phyloP scores from a whole-genome alignment of 106 monocot genomes.

The Acorus calamus region DNA sequence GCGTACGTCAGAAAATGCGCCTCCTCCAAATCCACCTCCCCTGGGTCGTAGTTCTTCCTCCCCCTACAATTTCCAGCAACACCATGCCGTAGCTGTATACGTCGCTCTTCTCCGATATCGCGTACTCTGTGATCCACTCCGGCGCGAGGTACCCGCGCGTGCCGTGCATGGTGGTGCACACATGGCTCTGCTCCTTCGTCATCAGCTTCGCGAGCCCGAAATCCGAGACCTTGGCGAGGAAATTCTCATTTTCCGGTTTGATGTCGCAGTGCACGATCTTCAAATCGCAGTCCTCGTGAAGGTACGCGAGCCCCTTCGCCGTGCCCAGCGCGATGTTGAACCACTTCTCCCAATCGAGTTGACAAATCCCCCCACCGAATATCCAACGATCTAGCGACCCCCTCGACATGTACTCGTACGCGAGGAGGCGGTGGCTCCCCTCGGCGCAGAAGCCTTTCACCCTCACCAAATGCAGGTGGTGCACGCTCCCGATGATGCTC shows the following conservation, averaged over 20 bases:
- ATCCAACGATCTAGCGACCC: constrained; percentile 49
- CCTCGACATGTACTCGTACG: constrained; percentile 54
- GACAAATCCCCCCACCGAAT: constrained; percentile 11
- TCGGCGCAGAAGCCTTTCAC: constrained; percentile 67
- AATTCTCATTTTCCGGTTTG: constrained; percentile 61
- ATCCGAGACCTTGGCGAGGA: constrained; percentile 43
- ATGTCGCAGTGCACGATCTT: constrained; percentile 66
- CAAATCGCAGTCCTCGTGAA: constrained; percentile 51
- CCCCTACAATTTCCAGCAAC: constrained; percentile 74
- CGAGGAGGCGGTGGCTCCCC: constrained; percentile 44
- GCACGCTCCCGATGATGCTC: constrained; percentile 52
- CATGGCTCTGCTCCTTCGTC: constrained; percentile 57
- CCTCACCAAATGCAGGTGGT: constrained; percentile 67
- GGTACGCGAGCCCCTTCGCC: constrained; percentile 56
- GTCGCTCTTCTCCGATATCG: constrained; percentile 65
- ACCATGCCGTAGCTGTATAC: constrained; percentile 91
- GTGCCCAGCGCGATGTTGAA: constrained; percentile 45
- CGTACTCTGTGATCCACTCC: constrained; percentile 59
- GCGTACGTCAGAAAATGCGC: constrained; percentile 64
- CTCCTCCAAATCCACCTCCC: constrained; percentile 39
- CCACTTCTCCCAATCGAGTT: constrained; percentile 39
- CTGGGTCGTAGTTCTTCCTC: constrained; percentile 49
- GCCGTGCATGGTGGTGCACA: constrained; percentile 60
- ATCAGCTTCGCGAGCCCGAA: constrained; percentile 63
- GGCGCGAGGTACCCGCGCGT: constrained; percentile 69